A percentile compares a stretch with the other conserved stretches of the same genome.
These are phyloP conservation scores for Bassia scoparia DNA, from an alignment of 148 eudicot species.

Conservation along the genomic window DNA sequence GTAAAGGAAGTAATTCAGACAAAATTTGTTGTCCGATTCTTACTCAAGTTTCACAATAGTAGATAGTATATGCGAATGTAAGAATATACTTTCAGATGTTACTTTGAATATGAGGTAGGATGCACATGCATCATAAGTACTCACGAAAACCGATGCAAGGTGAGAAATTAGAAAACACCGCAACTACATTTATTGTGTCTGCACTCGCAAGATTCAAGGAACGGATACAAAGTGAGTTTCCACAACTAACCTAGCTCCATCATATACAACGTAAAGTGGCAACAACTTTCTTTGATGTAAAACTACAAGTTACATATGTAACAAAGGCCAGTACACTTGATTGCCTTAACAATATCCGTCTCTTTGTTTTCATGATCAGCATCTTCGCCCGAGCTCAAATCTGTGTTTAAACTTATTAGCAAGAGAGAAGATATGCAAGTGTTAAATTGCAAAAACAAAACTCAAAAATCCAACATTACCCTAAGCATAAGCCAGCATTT, in stretches of 20 bases:
- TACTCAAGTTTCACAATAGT: no score
- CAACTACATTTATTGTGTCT: not conserved
- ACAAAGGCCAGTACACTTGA: slow-evolving; percentile 25
- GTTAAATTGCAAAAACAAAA: not conserved
- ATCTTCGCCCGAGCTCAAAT: slow-evolving; percentile 5
- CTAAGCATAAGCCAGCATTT: not conserved
- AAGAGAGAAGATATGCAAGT: not conserved
- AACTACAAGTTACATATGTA: slow-evolving; percentile 26
- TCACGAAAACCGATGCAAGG: no score
- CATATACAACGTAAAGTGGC: slow-evolving; percentile 6
- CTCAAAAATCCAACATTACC: not conserved
- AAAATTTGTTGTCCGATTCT: no score
- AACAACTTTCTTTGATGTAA: slow-evolving; percentile 12
- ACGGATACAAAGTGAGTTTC: slow-evolving; percentile 11
- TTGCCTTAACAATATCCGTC: not conserved
- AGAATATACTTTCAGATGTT: no score
- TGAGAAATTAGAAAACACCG: no score
- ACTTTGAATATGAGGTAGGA: no score
- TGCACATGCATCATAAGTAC: no score
- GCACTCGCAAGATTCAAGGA: not conserved
- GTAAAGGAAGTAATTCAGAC: no score
- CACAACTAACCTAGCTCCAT: slow-evolving; percentile 20
- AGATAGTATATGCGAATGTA: no score
- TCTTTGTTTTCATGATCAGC: not conserved
- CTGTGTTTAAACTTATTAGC: slow-evolving; percentile 11